A percentile compares a stretch with the other conserved stretches of the same genome.
phyloP scores from a whole-genome alignment of 139 green algal species.

The Chloropicon primus region DNA sequence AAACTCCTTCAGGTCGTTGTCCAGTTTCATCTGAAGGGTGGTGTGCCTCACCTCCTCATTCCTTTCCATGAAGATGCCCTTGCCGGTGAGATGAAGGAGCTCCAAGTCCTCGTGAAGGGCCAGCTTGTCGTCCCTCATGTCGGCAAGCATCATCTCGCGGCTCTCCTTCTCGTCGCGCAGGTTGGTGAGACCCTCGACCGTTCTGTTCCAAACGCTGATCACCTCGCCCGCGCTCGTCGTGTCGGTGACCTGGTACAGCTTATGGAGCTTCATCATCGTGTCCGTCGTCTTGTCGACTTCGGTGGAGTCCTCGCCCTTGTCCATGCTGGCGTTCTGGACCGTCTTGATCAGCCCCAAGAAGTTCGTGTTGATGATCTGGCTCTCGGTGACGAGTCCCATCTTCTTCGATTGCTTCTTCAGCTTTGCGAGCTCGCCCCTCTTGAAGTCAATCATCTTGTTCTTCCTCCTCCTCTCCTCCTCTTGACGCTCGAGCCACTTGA shows the following conservation, averaged over 20 bases:
- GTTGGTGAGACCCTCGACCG: background rate
- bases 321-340: background rate
- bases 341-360: background rate
- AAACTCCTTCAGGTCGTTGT: background rate
- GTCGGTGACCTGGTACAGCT: background rate
- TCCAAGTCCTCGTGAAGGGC: background rate
- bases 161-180: background rate
- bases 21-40: background rate
- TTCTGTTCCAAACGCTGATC: background rate
- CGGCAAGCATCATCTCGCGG: background rate
- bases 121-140: background rate
- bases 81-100: background rate
- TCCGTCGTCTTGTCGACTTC: background rate
- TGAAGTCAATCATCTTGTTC: background rate
- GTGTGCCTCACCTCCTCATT: background rate
- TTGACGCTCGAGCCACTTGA: background rate
- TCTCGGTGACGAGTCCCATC: background rate
- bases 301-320: background rate
- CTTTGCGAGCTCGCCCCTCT: background rate
- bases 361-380: background rate
- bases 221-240: background rate
- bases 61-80: background rate
- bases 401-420: background rate
- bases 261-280: background rate
- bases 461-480: background rate